Evolutionary conservation across 306 rosid species (phyloP).

Genomic region (Quercus aquifolioides): DNA sequence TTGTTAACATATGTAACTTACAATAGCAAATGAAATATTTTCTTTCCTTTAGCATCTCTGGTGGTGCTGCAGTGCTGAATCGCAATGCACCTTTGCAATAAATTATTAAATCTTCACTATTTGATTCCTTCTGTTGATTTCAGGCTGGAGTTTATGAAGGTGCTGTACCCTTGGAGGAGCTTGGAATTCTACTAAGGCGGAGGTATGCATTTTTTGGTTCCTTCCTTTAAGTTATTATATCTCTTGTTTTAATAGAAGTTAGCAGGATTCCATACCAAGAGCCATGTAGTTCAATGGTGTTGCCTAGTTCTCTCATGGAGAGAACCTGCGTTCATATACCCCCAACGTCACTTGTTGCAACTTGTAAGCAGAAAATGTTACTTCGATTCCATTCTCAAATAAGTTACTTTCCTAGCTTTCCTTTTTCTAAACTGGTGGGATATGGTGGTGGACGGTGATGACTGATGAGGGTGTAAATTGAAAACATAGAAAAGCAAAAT

Average conservation of each 20-base stretch:
- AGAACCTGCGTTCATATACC: no score
- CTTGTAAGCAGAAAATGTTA: no score
- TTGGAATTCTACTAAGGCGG: conserved; percentile 52
- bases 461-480: no score
- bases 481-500: background rate
- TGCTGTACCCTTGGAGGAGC: conserved; percentile 74
- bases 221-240: background rate
- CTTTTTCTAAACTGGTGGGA: background rate
- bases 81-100: background rate
- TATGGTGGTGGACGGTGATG: no score
- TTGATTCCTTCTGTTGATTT: conserved; percentile 15
- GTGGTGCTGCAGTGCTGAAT: background rate
- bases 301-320: no score
- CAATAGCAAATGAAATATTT: no score
- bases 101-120: background rate
- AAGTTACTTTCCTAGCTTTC: no score
- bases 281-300: no score
- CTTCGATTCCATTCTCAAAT: background rate
- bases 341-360: no score
- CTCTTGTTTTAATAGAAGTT: background rate
- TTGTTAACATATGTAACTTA: no score
- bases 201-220: conserved; percentile 38
- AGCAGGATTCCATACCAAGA: background rate
- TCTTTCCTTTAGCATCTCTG: background rate
- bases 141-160: conserved; percentile 62